Base-by-base conservation (phyloP, 2,329 filamentous ascomycete genomes). In the Parascedosporium putredinis region DNA sequence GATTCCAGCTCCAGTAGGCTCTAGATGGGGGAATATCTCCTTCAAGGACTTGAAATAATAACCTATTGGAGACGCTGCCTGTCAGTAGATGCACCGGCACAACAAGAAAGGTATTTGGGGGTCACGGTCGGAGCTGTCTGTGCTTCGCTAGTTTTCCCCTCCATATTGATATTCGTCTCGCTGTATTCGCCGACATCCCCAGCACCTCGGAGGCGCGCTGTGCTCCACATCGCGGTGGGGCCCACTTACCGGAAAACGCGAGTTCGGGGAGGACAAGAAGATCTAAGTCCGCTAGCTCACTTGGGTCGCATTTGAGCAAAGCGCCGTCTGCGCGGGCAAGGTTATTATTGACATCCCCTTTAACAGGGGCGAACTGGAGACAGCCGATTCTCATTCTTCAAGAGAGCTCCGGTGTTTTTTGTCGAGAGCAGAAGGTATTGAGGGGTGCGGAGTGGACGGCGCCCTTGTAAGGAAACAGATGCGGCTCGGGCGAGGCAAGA, bases 311-410 rank as follows among this genome's bases (percentile, higher is more conserved):
- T 48, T 63, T 69, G 45, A 65, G 69, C 14, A 87, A 68, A 34
- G 86, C 69, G 1, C 68, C 63, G 24, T 87, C 79, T 52, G 85
- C 86, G n/a, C 74, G 74, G 54, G 75, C 76, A 38, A 90, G 70
- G 55, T 91, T 91, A 52, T 83, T 77, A 57, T 84, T 67, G 22
- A 87, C 66, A 49, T 85, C 76, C 44, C 83, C 86, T 36, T 90
- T 74, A 58, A 81, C 72, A 6, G 85, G 83, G 38, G 79, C 76
- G 55, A 89, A 88, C 62, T 91, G 84, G 7, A 88, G 67, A 52
- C 81, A 85, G 0, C 71, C 84, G 25, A 87, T 78, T 58, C 75
- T 79, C 83, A 84, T 84, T 6, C 9, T 42, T 5, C 10, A 3
- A 12, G 38, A 3, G 16, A 20, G n/a, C 23, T 20, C 20, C 38